These are phyloP conservation scores for Saksenaea vasiformis DNA, from an alignment of 371 early-diverging fungal species.

Conservation along the genomic window DNA sequence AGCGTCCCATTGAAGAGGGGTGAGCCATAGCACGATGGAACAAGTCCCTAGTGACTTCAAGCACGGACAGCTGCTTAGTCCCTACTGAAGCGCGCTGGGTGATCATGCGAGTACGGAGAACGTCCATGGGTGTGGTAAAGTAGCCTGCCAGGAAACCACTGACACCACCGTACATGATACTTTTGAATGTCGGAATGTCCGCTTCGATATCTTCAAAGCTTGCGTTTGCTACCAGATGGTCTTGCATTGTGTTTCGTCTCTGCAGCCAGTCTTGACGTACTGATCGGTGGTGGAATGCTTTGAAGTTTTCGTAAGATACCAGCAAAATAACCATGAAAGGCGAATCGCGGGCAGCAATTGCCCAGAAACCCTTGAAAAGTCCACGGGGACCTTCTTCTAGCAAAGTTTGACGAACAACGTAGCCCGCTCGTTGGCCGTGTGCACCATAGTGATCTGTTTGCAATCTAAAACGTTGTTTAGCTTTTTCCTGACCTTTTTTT, in stretches of 20 bases:
- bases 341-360: slow-evolving; percentile 74
- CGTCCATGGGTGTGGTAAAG: slow-evolving; percentile 84
- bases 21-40: slow-evolving; percentile 15
- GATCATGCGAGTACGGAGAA: slow-evolving; percentile 79
- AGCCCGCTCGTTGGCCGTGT: slow-evolving; percentile 37
- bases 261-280: slow-evolving; percentile 38
- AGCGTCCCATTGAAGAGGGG: slow-evolving; percentile 7
- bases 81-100: slow-evolving; percentile 43
- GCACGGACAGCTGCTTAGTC: slow-evolving; percentile 20
- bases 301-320: slow-evolving; percentile 81
- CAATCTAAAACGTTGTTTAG: slow-evolving; percentile 34
- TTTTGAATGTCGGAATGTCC: slow-evolving; percentile 69
- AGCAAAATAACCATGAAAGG: slow-evolving; percentile 87
- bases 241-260: slow-evolving; percentile 30
- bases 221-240: slow-evolving; percentile 48
- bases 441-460: slow-evolving; percentile 69
- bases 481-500: too few species aligned
- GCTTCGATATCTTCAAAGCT: slow-evolving; percentile 56
- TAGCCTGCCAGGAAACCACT: slow-evolving; percentile 82
- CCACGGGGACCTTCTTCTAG: slow-evolving; percentile 69
- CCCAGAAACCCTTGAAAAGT: slow-evolving; percentile 79
- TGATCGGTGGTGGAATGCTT: slow-evolving; percentile 67
- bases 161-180: slow-evolving; percentile 75
- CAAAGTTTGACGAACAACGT: slow-evolving; percentile 60
- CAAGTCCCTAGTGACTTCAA: slow-evolving; percentile 31